Evolutionary conservation across 2,329 filamentous ascomycete species (phyloP), one percentile per base, ranked within the genome.

Genomic region (Tympanopsis confertula): DNA sequence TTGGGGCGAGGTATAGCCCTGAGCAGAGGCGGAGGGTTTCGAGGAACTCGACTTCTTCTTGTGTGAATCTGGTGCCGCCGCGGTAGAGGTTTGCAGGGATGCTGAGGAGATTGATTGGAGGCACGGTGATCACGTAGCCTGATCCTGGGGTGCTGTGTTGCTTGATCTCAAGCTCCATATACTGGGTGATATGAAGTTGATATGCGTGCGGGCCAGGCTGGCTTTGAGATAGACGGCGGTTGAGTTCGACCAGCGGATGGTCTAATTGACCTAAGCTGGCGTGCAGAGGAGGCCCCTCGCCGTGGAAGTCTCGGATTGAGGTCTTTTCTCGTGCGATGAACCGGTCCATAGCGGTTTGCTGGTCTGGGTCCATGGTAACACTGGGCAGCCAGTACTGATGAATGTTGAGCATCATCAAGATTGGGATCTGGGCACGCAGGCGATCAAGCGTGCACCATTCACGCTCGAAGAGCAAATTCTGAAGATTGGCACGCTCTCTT

Each of bases 381-480:
- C 15, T 44, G 38, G 29, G 59, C 54, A 37, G 60, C 57, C 5
- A 44, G 37, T 59, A 59, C 14, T 64, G 49, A 4, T 66, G 48
- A 12, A 47, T 48, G 4, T 46, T 39, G 4, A 64, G 47, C 1
- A 55, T 57, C 4, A 41, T 38, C 2, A 41, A 20, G 22, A 64
- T 56, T 4, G 43, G 39, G 36, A 45, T 35, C 41, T 41, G 41
- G 10, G 10, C 17, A 7, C 10, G 30, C 30, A 33, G 7, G 10
- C 15, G 7, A 18, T 13, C 10, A 10, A 33, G 7, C 7, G 30
- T 33, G 15, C 30, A 33, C 30, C 30, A 33, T 18, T 18, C 7
- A 33, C 30, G 17, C 12, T 15, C 7, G 12, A 33, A 18, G 17
- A 33, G 7, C 7, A 15, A 10, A 15, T 7, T 7, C 15, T 33